Base-by-base conservation (phyloP, 805 yeast species). In the Priceomyces castillae region DNA sequence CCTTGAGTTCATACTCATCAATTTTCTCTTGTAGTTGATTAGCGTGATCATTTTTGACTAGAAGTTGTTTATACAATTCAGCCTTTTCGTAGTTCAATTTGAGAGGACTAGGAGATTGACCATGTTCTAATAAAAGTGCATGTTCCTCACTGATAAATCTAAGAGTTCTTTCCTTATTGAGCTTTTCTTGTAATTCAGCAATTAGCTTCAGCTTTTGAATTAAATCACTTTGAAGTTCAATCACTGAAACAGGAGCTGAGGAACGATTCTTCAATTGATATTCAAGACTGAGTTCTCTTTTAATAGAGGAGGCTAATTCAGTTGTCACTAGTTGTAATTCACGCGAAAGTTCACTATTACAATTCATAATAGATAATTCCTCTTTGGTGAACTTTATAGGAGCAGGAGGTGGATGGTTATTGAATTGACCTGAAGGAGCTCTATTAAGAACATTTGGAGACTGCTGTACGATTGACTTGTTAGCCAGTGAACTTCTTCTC, bases 131-230 rank as follows among this genome's bases (percentile, higher is more conserved):
- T 30, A 81, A 59, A 26, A 84, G 56, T 0, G 82, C 77, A 50
- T 83, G 82, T 48, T 84, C 90, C 53, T 86, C 94, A 22, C 88
- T 82, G 22, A 83, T 77, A 50, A 76, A 81, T 41, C 95, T 64
- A 43, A 80, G 74, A 49, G 78, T 67, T 47, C 92, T 69, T 57
- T 86, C 92, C 23, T 78, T 80, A 43, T 77, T 78, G 44, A 86
- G 58, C 47, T 77, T 75, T 36, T 76, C 77, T 33, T 82, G 76
- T 44, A 86, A 56, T 17, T 75, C 75, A 1, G 77, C 69, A 22
- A 84, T 74, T 25, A 48, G 47, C 31, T 46, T 54, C 50, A 57
- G 52, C 39, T 58, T 49, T 10, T 40, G 46, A 15, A 33, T 17
- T 12, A 43, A 17, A 18, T 49, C 44, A 26, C 28, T 33, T 33